Evolutionary conservation across 257 asterid species (phyloP).

Genomic region (Capsicum baccatum): DNA sequence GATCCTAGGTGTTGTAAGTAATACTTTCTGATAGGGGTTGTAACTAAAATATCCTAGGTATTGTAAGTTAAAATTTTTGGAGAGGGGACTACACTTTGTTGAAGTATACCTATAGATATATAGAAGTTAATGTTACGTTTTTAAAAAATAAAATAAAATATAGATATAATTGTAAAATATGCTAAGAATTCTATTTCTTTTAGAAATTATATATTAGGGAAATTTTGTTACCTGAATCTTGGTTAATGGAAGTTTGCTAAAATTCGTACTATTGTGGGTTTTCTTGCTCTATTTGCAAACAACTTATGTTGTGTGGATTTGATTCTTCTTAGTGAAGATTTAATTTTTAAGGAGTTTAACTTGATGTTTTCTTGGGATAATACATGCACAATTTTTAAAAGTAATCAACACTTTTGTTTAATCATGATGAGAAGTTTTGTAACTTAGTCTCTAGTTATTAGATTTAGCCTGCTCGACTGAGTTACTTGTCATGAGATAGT

Average conservation of each 20-base stretch:
- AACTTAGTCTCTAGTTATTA: not conserved
- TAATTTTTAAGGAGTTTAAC: not conserved
- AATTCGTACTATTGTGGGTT: not conserved
- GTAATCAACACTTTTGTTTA: not conserved
- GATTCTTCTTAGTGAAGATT: not conserved
- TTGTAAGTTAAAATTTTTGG: no score
- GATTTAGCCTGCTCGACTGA: not conserved
- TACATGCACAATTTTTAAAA: not conserved
- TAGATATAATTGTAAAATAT: not conserved
- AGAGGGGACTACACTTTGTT: no score
- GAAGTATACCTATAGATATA: no score
- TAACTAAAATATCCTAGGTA: no score
- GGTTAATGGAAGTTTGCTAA: not conserved
- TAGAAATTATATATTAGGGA: not conserved
- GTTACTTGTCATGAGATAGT: slow-evolving; percentile 9
- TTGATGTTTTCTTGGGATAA: not conserved
- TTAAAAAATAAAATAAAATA: no score
- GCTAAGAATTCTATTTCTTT: slow-evolving; percentile 10
- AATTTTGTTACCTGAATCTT: not conserved
- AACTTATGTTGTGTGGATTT: slow-evolving; percentile 5
- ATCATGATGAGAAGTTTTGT: not conserved
- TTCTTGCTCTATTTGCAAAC: slow-evolving; percentile 8
- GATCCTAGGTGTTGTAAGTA: no score
- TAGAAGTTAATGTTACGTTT: no score
- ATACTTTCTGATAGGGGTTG: no score